These are phyloP conservation scores for Bryum argenteum DNA, from an alignment of 225 moss, liverwort and hornwort genomes.

Conservation along the genomic window DNA sequence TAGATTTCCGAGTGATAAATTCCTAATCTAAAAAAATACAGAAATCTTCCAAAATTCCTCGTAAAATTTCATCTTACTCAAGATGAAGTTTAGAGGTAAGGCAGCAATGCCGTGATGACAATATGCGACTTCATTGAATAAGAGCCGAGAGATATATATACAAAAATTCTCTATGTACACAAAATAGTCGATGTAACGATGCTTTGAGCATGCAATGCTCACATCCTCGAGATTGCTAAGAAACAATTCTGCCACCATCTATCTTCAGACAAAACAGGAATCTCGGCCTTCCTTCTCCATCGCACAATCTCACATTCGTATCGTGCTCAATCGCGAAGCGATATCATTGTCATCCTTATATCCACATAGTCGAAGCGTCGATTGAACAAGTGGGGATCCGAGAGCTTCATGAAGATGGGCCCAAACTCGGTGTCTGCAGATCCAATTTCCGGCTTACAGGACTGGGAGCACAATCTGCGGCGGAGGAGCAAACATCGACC, in stretches of 20 bases:
- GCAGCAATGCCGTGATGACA: neutral
- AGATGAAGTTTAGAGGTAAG: too few species aligned
- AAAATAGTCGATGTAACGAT: constrained; percentile 21
- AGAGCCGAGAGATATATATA: constrained; percentile 33
- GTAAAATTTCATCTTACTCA: neutral
- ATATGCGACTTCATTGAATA: neutral
- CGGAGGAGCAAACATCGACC: constrained; percentile 46
- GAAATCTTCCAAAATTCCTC: neutral
- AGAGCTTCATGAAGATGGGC: neutral
- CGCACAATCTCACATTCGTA: neutral
- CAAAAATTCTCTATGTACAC: constrained; percentile 37
- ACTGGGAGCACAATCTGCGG: constrained; percentile 47
- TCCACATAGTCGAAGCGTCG: neutral
- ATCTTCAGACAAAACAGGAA: neutral
- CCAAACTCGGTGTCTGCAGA: neutral
- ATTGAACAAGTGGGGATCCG: neutral
- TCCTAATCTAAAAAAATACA: neutral
- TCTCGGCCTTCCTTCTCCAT: too few species aligned
- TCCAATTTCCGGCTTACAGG: neutral
- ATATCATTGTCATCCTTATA: neutral
- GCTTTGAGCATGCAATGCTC: constrained; percentile 9
- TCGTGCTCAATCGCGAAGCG: neutral
- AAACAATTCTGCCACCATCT: neutral
- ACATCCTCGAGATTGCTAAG: neutral
- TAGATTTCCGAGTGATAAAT: too few species aligned